phyloP scores from a whole-genome alignment of 1,139 yeast genomes.

The Pichia sp. region DNA sequence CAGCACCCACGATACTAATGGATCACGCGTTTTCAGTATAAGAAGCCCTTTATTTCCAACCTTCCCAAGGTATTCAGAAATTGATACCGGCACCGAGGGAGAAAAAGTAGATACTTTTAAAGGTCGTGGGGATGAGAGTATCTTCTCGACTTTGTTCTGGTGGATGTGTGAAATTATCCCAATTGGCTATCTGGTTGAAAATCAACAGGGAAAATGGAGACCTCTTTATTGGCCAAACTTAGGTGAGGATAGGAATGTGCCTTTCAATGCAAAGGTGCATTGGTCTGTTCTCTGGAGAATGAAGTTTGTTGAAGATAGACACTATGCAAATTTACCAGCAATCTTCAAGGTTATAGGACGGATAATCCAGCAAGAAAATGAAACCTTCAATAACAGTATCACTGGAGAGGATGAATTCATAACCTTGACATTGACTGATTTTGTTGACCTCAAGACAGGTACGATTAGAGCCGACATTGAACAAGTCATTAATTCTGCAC shows the following conservation, averaged over 20 bases:
- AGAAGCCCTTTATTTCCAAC: conserved; percentile 9
- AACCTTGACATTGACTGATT: conserved; percentile 5
- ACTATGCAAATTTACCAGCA: conserved; percentile 40
- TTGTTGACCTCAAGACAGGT: conserved; percentile 11
- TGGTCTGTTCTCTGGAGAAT: conserved; percentile 61
- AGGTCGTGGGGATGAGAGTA: conserved; percentile 35
- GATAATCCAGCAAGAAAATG: conserved; percentile 7
- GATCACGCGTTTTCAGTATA: neutral
- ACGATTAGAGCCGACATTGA: conserved; percentile 4
- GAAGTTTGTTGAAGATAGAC: conserved; percentile 41
- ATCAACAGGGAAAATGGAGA: conserved; percentile 44
- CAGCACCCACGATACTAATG: neutral
- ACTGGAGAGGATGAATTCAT: neutral
- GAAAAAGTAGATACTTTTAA: conserved; percentile 29
- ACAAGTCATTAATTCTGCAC: neutral
- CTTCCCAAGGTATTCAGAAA: neutral
- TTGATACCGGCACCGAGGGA: neutral
- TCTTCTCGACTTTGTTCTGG: conserved; percentile 39
- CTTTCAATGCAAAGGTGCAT: conserved; percentile 43
- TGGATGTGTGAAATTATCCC: conserved; percentile 61
- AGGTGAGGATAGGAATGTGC: conserved; percentile 48
- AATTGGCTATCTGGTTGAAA: conserved; percentile 46
- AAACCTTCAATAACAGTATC: neutral
- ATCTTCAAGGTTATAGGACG: conserved; percentile 18
- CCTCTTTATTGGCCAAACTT: conserved; percentile 48